phyloP scores from a whole-genome alignment of 2,329 filamentous ascomycete genomes.

The Kalmusia sp. region DNA sequence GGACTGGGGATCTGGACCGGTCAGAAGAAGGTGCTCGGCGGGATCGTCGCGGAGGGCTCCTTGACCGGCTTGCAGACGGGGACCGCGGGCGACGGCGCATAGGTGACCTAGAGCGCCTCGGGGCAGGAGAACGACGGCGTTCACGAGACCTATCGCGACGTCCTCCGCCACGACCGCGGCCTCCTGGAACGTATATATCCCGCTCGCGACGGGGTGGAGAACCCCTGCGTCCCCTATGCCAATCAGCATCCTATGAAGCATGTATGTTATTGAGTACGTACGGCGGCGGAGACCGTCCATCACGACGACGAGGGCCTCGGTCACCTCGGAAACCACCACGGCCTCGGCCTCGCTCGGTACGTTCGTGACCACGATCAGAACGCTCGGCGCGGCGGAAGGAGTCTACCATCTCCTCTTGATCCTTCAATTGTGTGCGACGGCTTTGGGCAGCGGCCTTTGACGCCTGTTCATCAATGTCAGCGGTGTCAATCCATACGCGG shows the following conservation, averaged over 20 bases:
- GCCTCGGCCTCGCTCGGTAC: constrained; percentile 57
- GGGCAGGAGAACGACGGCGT: constrained; percentile 44
- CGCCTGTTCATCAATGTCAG: constrained; percentile 65
- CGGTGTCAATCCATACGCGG: not conserved
- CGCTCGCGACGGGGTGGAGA: constrained; percentile 58
- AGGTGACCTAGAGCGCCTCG: constrained; percentile 34
- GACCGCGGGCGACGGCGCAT: constrained; percentile 35
- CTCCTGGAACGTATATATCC: constrained; percentile 65
- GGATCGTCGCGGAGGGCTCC: constrained; percentile 47
- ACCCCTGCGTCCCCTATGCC: constrained; percentile 54
- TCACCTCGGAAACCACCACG: constrained; percentile 48
- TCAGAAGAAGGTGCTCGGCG: constrained; percentile 44
- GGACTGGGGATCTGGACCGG: constrained; percentile 38
- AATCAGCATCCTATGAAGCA: constrained; percentile 19
- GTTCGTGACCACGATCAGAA: constrained; percentile 54
- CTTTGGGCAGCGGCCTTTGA: constrained; percentile 81
- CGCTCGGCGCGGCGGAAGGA: constrained; percentile 71
- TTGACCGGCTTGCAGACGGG: constrained; percentile 44
- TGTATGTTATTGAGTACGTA: constrained; percentile 18
- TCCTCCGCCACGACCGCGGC: constrained; percentile 52
- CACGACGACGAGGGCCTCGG: constrained; percentile 54
- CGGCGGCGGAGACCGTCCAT: constrained; percentile 59
- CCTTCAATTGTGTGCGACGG: constrained; percentile 65
- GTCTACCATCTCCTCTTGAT: constrained; percentile 71
- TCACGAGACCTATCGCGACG: constrained; percentile 44